Percentiles rank a stretch among this genome's conserved stretches.
These are phyloP conservation scores for Galeopsis tetrahit DNA, from an alignment of 257 asterid species.

Conservation along the genomic window DNA sequence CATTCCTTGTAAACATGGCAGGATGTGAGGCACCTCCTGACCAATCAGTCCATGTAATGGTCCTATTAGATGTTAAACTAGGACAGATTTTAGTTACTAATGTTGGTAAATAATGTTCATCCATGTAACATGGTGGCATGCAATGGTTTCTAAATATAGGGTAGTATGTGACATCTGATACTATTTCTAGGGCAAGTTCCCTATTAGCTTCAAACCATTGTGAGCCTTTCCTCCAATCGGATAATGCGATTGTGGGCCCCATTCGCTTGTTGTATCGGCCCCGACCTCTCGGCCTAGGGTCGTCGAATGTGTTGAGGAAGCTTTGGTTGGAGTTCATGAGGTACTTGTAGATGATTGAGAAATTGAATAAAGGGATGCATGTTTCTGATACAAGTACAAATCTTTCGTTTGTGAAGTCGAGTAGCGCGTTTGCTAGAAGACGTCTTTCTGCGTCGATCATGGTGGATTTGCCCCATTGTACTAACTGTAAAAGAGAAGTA, in stretches of 20 bases:
- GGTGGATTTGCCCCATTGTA: constrained; percentile 73
- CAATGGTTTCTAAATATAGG: constrained; percentile 62
- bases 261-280: constrained; percentile 73
- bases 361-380: constrained; percentile 79
- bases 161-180: constrained; percentile 57
- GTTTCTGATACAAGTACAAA: constrained; percentile 72
- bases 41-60: constrained; percentile 84
- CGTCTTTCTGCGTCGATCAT: constrained; percentile 83
- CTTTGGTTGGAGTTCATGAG: constrained; percentile 59
- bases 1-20: constrained; percentile 41
- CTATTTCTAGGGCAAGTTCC: constrained; percentile 53
- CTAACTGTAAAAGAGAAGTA: constrained; percentile 40
- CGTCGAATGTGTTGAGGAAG: constrained; percentile 60
- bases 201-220: constrained; percentile 75
- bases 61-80: constrained; percentile 53
- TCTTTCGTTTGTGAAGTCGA: constrained; percentile 70
- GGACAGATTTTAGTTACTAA: constrained; percentile 61
- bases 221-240: constrained; percentile 81
- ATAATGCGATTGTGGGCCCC: constrained; percentile 51
- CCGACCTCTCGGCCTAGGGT: constrained; percentile 62
- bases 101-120: constrained; percentile 84
- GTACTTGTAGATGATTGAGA: constrained; percentile 61
- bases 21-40: constrained; percentile 75
- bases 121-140: constrained; percentile 87
- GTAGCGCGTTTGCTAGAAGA: constrained; percentile 73